Base-by-base conservation (phyloP, 164 flowering plant genomes). In the Sextonia rubra region DNA sequence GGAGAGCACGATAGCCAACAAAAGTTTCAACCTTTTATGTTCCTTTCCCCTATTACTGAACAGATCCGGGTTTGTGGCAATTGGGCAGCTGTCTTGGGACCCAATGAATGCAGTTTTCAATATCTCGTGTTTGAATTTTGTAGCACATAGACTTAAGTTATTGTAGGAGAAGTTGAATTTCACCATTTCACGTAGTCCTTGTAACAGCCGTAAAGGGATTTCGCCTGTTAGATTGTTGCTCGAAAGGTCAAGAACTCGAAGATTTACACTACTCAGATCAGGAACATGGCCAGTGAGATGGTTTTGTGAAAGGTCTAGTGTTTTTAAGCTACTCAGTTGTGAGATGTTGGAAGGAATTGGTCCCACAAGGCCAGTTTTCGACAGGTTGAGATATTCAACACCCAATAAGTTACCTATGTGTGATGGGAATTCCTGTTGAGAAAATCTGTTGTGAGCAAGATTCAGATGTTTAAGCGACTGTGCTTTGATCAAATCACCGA, bases 361-460 rank as follows among this genome's bases (percentile, higher is more conserved):
- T 47, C 89, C 90, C 2, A 25, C 75, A 32, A 90, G 84, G 76
- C 82, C 71, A 55, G 87, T 81, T 64, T 60, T 73, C 18, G 98
- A 93, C 80, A 93, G 72, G 75, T 93, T 93, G n/a, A 93, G 89
- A 74, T 88, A 89, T 61, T 89, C 91, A 66, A 93, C 81, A 69
- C 74, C 70, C 20, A 69, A 56, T 12, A 90, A 86, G 24, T 65
- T 68, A 37, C 66, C 80, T 24, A 86, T 48, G 60, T 30, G 68
- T 9, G 58, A 20, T 1, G 89, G 88, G 74, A 93, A 90, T 7
- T 65, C 26, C 68, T 86, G 91, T 8, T 76, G 69, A 27, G 80
- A 76, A 74, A 91, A 91, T 72, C 94, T 80, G 79, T 93, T 93
- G 78, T 68, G 63, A 5, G 96, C 96, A 30, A 93, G 89, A 81